phyloP scores from a whole-genome alignment of 2,329 filamentous ascomycete genomes.

The Xylaria hypoxylon region DNA sequence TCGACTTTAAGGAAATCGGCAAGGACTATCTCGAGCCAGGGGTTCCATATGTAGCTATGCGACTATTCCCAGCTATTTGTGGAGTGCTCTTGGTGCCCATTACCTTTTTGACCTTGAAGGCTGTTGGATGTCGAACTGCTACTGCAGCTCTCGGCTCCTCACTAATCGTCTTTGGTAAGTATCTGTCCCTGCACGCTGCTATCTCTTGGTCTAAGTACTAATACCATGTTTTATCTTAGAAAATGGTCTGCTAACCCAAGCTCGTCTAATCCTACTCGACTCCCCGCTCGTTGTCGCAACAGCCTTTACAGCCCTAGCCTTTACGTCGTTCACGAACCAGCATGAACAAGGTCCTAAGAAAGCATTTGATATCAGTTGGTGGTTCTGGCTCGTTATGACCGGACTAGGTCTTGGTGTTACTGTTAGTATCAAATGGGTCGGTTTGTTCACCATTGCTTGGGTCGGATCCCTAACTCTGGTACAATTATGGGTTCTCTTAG shows the following conservation, averaged over 20 bases:
- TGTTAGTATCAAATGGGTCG: constrained; percentile 98
- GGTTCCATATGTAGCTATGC: constrained; percentile 98
- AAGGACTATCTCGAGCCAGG: constrained; percentile 96
- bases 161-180: constrained; percentile 89
- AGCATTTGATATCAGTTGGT: constrained; percentile 92
- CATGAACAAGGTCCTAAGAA: constrained; percentile 91
- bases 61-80: constrained; percentile 88
- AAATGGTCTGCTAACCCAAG: constrained; percentile 95
- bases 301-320: constrained; percentile 88
- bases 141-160: constrained; percentile 86
- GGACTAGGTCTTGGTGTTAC: constrained; percentile 91
- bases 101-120: constrained; percentile 95
- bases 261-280: constrained; percentile 93
- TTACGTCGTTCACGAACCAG: constrained; percentile 94
- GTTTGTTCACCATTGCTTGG: constrained; percentile 98
- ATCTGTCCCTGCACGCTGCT: not conserved
- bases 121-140: constrained; percentile 85
- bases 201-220: constrained; percentile 40
- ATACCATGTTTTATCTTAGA: constrained; percentile 65
- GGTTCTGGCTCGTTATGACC: constrained; percentile 94
- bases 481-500: constrained; percentile 95
- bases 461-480: constrained; percentile 89
- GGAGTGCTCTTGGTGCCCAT: constrained; percentile 89
- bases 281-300: constrained; percentile 95
- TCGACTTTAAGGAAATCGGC: constrained; percentile 99